Conservation (phyloP, 331 rosid species). For the Acacia concinna region DNA sequence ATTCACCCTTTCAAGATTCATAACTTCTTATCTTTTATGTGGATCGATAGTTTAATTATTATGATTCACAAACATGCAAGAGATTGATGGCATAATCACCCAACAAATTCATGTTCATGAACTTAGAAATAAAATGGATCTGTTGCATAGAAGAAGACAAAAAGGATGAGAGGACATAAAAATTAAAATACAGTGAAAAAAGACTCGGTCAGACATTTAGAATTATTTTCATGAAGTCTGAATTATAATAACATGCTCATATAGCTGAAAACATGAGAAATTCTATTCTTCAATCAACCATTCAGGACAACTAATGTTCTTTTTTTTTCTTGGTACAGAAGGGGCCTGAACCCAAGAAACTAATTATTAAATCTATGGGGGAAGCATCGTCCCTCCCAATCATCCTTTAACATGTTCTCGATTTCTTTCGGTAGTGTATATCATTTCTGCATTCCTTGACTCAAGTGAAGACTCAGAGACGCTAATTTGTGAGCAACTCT, state of each 20-base stretch:
- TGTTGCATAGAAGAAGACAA: neutral
- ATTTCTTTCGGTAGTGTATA: too few relatives aligned
- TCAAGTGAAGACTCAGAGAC: too few relatives aligned
- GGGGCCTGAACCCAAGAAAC: too few relatives aligned
- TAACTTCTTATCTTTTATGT: neutral
- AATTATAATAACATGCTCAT: neutral
- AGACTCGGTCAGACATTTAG: neutral
- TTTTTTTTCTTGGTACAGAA: too few relatives aligned
- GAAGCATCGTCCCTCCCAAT: too few relatives aligned
- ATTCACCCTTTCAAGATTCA: neutral
- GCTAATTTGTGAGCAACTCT: too few relatives aligned
- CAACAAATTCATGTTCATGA: neutral
- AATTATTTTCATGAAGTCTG: neutral
- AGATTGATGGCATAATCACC: neutral
- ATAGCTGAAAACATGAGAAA: neutral
- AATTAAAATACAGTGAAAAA: neutral
- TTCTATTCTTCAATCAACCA: neutral
- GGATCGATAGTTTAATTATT: neutral
- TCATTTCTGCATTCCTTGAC: too few relatives aligned
- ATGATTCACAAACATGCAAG: neutral
- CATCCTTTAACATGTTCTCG: too few relatives aligned
- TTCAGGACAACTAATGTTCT: neutral
- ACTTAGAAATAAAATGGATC: neutral
- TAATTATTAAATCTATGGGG: too few relatives aligned
- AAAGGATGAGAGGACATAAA: neutral